Evolutionary conservation across 2,329 filamentous ascomycete genomes (phyloP), one percentile per base, ranked within the genome.

Genomic region (Tolypocladium paradoxum): DNA sequence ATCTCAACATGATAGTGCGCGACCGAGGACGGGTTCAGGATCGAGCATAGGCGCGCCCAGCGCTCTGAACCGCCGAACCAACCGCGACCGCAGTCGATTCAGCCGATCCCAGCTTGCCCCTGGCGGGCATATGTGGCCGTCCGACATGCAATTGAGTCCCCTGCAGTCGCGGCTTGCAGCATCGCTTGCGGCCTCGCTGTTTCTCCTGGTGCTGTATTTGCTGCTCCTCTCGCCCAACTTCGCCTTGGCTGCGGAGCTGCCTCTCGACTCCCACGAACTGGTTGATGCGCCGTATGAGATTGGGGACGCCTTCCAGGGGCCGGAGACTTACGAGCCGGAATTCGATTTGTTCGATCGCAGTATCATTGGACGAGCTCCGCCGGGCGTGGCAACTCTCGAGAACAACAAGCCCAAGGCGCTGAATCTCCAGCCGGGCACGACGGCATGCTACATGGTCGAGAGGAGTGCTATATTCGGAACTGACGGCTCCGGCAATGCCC

Each of bases 101-200:
- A n/a, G 27, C 43, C 12, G 24, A 45, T 14, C 7, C 24, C 40
- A 5, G 57, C 55, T 59, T 58, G 65, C 66, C 69, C 68, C 64
- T 64, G 62, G 68, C 68, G 74, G 74, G 70, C 70, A 71, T 71
- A 68, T 11, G 27, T 27, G 43, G 27, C 43, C 62, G 60, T 61
- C 57, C 64, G 68, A 62, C 58, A 81, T 81, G 78, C 73, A 84
- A 69, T 77, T 85, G 68, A 84, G 79, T 66, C 82, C 79, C 62
- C 73, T 88, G 60, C 87, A 88, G 73, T 85, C 83, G 71, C 84
- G 86, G 65, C 79, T 89, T 63, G 79, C 80, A 64, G 82, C 84
- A 62, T 87, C 84, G 54, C 65, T 86, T 51, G 73, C 79, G 61
- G 81, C 83, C 52, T 80, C 82, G 34, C 69, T 81, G 33, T 64